Conservation (phyloP, 306 rosid species). For the Cucumis cinereus region DNA sequence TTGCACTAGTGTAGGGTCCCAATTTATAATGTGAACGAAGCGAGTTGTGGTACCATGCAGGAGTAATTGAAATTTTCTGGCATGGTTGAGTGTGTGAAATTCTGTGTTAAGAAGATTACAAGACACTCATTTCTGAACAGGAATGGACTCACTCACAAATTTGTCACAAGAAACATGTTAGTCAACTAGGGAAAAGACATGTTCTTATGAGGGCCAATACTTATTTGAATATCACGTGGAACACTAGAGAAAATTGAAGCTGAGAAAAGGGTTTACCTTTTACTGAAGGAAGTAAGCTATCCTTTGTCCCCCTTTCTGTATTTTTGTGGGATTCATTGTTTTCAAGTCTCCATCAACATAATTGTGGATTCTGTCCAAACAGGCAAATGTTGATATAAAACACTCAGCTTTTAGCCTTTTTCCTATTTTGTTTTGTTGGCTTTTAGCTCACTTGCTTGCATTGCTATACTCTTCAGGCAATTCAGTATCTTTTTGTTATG, state of each 20-base stretch:
- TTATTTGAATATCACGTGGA: constrained; percentile 1
- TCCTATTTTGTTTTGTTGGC: neutral
- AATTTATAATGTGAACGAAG: too few relatives aligned
- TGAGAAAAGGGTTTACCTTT: neutral
- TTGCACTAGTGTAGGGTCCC: too few relatives aligned
- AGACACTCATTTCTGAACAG: neutral
- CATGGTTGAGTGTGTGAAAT: neutral
- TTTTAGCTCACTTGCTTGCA: neutral
- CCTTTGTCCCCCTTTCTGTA: neutral
- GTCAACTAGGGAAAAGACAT: neutral
- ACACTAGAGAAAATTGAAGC: constrained; percentile 4
- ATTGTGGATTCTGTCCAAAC: neutral
- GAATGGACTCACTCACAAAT: neutral
- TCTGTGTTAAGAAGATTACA: neutral
- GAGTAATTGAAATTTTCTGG: too few relatives aligned
- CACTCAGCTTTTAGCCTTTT: constrained; percentile 6
- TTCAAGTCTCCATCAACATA: constrained; percentile 2
- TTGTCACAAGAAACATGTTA: neutral
- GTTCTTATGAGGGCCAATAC: neutral
- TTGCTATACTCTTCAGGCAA: neutral
- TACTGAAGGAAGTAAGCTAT: neutral
- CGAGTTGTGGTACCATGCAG: too few relatives aligned
- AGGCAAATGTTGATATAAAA: neutral
- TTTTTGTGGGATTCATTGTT: constrained; percentile 8
- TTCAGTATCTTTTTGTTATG: neutral